A percentile compares a stretch with the other conserved stretches of the same genome.
phyloP scores from a whole-genome alignment of 2,329 filamentous ascomycete species.

The Colletotrichum sp. region DNA sequence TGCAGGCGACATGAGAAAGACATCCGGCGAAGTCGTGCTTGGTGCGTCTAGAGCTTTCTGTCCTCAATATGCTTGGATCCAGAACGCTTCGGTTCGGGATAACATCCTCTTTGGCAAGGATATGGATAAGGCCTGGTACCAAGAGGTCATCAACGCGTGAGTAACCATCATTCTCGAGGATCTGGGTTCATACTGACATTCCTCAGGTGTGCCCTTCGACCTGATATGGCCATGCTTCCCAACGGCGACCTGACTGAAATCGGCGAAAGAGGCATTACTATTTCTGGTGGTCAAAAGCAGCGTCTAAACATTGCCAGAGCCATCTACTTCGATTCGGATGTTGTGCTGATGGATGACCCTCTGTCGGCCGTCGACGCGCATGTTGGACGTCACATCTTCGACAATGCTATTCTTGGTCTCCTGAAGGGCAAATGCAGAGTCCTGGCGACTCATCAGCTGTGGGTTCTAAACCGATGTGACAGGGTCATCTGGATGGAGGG shows the following conservation, averaged over 20 bases:
- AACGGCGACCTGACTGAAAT: slow-evolving; percentile 90
- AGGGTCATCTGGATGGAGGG: slow-evolving; percentile 93
- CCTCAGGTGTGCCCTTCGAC: slow-evolving; percentile 75
- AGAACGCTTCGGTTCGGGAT: slow-evolving; percentile 84
- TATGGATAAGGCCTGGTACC: slow-evolving; percentile 79
- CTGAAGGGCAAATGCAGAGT: slow-evolving; percentile 89
- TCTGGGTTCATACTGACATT: neutral
- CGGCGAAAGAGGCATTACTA: slow-evolving; percentile 92
- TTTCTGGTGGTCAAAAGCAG: slow-evolving; percentile 95
- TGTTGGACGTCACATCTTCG: slow-evolving; percentile 81
- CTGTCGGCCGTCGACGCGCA: slow-evolving; percentile 74
- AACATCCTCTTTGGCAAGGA: slow-evolving; percentile 92
- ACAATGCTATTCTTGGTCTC: slow-evolving; percentile 89
- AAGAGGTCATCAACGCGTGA: slow-evolving; percentile 79
- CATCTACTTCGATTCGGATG: slow-evolving; percentile 72
- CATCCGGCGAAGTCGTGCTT: slow-evolving; percentile 73
- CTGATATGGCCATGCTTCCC: slow-evolving; percentile 93
- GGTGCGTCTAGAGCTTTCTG: slow-evolving; percentile 88
- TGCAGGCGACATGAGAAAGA: slow-evolving; percentile 93
- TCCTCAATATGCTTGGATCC: slow-evolving; percentile 97
- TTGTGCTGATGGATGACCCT: slow-evolving; percentile 74
- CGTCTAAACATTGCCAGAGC: slow-evolving; percentile 90
- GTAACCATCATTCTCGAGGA: slow-evolving; percentile 26
- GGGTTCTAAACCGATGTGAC: slow-evolving; percentile 89
- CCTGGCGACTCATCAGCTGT: slow-evolving; percentile 92